Base-by-base conservation (phyloP, 2,329 filamentous ascomycete species). In the Aspergillus japonicus region DNA sequence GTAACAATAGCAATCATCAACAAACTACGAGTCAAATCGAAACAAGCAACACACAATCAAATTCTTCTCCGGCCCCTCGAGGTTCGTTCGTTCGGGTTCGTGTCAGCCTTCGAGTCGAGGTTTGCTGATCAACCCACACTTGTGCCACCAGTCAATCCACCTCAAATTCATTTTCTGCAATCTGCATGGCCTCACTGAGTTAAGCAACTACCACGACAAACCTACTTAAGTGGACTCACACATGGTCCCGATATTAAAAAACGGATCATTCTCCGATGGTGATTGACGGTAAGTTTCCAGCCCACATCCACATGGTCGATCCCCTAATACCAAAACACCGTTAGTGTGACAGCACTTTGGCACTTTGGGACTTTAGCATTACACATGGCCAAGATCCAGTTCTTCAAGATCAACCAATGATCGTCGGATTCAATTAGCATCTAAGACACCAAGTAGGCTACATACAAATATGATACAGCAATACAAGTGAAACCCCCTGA, bases 181-280 rank as follows among this genome's bases (percentile, higher is more conserved):
- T 21, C 23, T 47, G 39, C 39, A 54, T 35, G 35, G 44, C 44
- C 23, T 53, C 5, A 24, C 33, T 53, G 47, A 47, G 21, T 53
- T 29, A 53, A 42, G 8, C 35, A 11, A 26, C 26, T 47, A 26
- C 24, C 31, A 44, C 21, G 51, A 53, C 42, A 26, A 53, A 53
- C 51, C 51, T 53, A 53, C 51, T n/a, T 33, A 55, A 55, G 53
- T 55, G 53, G 53, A 55, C 44, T 55, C 53, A 55, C 53, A 55
- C 53, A 55, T 55, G 53, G 53, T 55, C 31, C 35, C 33, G 23
- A 53, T 53, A 44, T 44, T 44, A 44, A 44, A 44, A 44, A n/a
- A 44, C 39, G 39, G 39, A 44, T 44, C 39, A 44, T 44, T 44
- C 39, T 44, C 39, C 29, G 29, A 52, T 14, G 31, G n/a, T 54